Base-by-base conservation (phyloP, 345 rosid species). In the Dipteronia dyeriana region DNA sequence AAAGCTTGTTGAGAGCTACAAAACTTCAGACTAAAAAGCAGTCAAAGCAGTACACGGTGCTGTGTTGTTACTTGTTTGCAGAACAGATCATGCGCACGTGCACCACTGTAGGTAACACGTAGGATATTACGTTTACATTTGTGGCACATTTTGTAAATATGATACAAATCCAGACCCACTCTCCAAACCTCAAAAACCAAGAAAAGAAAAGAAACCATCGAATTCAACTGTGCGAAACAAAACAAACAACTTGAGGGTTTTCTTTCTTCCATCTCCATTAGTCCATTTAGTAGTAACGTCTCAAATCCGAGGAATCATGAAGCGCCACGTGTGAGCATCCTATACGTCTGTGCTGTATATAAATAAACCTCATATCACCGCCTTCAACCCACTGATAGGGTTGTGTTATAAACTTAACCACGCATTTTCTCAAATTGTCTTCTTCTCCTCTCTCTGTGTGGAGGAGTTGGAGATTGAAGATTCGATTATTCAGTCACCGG, bases 401-500 rank as follows among this genome's bases (percentile, higher is more conserved):
- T 82, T 82, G 11, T 85, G 80, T 82, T 82, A 11, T 72, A 20
- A 51, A 2, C 59, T 14, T 53, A 12, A 0, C 0, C 45, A 7
- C 45, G 10, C 45, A 41, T 41, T 41, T 41, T 41, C 10, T 9
- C 10, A 7, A 41, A 41, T 41, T 41, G 1, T 1, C 11, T 2
- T 14, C 20, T 9, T 45, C 43, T 31, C 1, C 6, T 13, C 20
- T 43, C 17, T 47, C 23, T 23, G 45, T n/a, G 8, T 26, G 75
- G 45, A 41, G 45, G 45, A 9, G 78, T 51, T 69, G 47, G 63
- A 29, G 61, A 19, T 51, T 17, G 29, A 22, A 16, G 71, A n/a
- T 2, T n/a, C 12, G 41, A 53, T 79, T 79, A 69, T 84, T 86
- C 74, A 68, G 75, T 91, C 76, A 83, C 88, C 89, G 90, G 89